A percentile compares a stretch with the other conserved stretches of the same genome.
These are phyloP conservation scores for Saccharum spontaneum DNA, from an alignment of 176 grass and related monocot genomes.

Conservation along the genomic window DNA sequence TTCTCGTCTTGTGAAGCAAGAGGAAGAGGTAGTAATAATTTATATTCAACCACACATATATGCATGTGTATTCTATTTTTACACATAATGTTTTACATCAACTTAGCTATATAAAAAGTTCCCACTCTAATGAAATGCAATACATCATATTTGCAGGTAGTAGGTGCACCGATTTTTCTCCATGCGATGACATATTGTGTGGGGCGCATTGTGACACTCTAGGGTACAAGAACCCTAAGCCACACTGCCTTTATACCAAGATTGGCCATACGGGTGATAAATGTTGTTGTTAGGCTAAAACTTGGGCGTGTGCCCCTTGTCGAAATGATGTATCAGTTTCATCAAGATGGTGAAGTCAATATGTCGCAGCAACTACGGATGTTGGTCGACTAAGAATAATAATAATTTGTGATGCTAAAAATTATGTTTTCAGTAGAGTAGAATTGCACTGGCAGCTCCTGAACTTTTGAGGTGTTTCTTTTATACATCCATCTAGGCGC, in stretches of 20 bases:
- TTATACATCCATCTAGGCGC: too few relatives aligned
- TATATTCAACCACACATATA: neutral
- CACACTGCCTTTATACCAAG: neutral
- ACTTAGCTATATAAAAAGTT: neutral
- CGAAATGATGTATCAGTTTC: neutral
- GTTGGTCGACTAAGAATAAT: neutral
- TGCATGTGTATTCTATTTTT: neutral
- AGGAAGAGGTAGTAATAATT: neutral
- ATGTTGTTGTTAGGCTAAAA: neutral
- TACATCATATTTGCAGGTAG: neutral
- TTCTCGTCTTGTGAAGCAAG: neutral
- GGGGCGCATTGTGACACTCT: fast-evolving
- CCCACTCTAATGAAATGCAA: neutral
- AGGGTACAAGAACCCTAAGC: neutral
- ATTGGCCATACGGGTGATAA: neutral
- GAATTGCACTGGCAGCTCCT: too few relatives aligned
- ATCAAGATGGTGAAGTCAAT: neutral
- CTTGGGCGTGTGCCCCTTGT: neutral
- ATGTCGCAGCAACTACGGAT: neutral
- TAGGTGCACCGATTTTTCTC: neutral
- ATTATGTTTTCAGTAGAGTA: too few relatives aligned
- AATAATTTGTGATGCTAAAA: neutral
- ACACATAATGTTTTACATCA: neutral
- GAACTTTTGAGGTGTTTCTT: too few relatives aligned
- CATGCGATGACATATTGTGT: neutral